These are phyloP conservation scores for Geosmithia morbida DNA, from an alignment of 2,329 filamentous ascomycete species.

Conservation along the genomic window DNA sequence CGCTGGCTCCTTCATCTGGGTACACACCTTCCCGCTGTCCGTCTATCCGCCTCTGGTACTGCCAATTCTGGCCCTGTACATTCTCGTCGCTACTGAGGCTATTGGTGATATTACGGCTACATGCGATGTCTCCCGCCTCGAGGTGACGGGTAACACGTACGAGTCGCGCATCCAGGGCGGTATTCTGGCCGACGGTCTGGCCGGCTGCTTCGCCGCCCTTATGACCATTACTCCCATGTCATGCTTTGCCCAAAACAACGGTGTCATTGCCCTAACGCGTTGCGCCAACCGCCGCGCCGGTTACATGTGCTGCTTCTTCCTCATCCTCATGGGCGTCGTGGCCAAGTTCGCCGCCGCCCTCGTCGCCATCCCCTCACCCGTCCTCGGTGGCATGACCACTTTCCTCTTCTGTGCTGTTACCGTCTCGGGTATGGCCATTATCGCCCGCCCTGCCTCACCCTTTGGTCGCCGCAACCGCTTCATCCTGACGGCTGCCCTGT, in stretches of 20 bases:
- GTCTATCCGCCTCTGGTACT: constrained; percentile 63
- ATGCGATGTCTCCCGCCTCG: constrained; percentile 64
- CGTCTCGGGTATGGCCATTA: constrained; percentile 64
- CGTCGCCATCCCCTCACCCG: constrained; percentile 55
- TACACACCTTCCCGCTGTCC: constrained; percentile 58
- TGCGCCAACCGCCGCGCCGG: constrained; percentile 73
- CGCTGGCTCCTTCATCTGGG: constrained; percentile 63
- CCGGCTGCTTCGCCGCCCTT: constrained; percentile 59
- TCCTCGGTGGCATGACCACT: constrained; percentile 61
- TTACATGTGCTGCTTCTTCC: constrained; percentile 63
- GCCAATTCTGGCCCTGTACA: constrained; percentile 53
- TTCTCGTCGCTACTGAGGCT: constrained; percentile 65
- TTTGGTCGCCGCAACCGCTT: constrained; percentile 75
- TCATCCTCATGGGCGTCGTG: constrained; percentile 69
- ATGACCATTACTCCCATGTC: constrained; percentile 72
- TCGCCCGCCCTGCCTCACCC: constrained; percentile 44
- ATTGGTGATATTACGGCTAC: constrained; percentile 73
- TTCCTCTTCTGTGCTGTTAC: constrained; percentile 69
- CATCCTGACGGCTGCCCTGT: constrained; percentile 61
- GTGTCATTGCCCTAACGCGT: constrained; percentile 67
- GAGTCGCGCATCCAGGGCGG: constrained; percentile 70
- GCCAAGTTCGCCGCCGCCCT: constrained; percentile 72
- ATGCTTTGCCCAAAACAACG: constrained; percentile 74
- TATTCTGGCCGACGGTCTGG: constrained; percentile 63
- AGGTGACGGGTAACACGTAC: constrained; percentile 57